Conservation (phyloP, 257 asterid genomes). For the Scutellaria baicalensis region DNA sequence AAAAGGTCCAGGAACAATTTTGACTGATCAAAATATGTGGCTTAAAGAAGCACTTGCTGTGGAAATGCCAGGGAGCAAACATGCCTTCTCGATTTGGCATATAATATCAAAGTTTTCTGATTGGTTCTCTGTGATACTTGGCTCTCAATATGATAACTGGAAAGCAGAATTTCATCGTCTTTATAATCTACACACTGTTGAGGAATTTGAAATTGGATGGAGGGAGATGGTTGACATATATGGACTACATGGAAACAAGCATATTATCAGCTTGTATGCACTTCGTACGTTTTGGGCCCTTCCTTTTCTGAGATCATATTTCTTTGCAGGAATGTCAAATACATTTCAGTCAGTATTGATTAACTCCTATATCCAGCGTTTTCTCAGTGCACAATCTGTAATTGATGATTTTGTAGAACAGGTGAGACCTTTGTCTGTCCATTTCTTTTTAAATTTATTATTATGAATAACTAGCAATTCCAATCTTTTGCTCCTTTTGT, state of each 20-base stretch:
- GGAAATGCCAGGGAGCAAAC: constrained; percentile 54
- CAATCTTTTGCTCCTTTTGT: not conserved
- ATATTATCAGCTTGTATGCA: constrained; percentile 45
- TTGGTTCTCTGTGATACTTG: constrained; percentile 49
- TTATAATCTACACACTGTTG: constrained; percentile 35
- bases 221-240: constrained; percentile 46
- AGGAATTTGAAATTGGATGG: constrained; percentile 58
- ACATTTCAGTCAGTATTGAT: constrained; percentile 38
- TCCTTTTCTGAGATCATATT: constrained; percentile 40
- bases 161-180: constrained; percentile 45
- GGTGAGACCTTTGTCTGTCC: constrained; percentile 20
- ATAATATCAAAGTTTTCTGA: constrained; percentile 44
- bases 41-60: constrained; percentile 47
- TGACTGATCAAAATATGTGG: constrained; percentile 57
- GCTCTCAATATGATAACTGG: constrained; percentile 45
- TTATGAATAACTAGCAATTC: not conserved
- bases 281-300: constrained; percentile 53
- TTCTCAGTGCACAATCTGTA: constrained; percentile 38
- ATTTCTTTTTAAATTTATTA: not conserved
- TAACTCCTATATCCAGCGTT: constrained; percentile 39
- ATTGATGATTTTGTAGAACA: constrained; percentile 45
- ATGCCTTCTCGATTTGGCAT: constrained; percentile 55
- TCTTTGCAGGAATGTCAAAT: constrained; percentile 54
- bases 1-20: constrained; percentile 45
- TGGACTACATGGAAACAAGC: constrained; percentile 49